Conservation (phyloP, 306 rosid species). For the Neltuma alba region DNA sequence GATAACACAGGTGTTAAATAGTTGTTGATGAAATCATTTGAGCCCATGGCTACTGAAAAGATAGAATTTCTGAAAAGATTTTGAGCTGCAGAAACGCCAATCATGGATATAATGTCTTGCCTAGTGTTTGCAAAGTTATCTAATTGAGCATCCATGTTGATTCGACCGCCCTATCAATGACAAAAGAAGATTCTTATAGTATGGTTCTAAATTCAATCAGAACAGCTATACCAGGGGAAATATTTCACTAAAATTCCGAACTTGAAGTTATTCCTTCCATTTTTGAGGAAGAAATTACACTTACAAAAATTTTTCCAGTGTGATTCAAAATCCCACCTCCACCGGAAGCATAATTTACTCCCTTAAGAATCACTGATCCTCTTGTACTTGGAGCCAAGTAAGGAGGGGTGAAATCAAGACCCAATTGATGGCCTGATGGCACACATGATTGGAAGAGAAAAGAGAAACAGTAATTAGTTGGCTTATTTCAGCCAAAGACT, state of each 20-base stretch:
- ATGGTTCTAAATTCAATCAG: background rate
- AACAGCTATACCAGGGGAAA: background rate
- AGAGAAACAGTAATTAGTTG: background rate
- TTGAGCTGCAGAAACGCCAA: conserved; percentile 48
- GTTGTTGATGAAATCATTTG: conserved; percentile 69
- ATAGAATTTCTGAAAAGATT: conserved; percentile 45
- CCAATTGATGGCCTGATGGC: conserved; percentile 56
- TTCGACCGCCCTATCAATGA: conserved; percentile 55
- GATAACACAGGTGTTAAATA: conserved; percentile 59
- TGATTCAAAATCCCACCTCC: conserved; percentile 66
- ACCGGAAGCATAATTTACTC: conserved; percentile 80
- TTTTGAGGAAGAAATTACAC: conserved; percentile 23
- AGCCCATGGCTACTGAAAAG: conserved; percentile 60
- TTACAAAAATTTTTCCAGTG: conserved; percentile 61
- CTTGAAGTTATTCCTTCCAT: background rate
- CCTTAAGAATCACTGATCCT: conserved; percentile 52
- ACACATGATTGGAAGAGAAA: background rate
- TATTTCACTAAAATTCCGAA: background rate
- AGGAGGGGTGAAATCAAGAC: conserved; percentile 56
- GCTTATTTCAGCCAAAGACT: background rate
- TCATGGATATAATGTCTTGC: conserved; percentile 55
- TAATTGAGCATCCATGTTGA: conserved; percentile 68
- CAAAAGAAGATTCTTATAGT: background rate
- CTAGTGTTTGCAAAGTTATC: too few species aligned
- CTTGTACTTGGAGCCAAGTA: conserved; percentile 63